Base-by-base conservation (phyloP, 2,329 filamentous ascomycete species). In the Botrytis porri region DNA sequence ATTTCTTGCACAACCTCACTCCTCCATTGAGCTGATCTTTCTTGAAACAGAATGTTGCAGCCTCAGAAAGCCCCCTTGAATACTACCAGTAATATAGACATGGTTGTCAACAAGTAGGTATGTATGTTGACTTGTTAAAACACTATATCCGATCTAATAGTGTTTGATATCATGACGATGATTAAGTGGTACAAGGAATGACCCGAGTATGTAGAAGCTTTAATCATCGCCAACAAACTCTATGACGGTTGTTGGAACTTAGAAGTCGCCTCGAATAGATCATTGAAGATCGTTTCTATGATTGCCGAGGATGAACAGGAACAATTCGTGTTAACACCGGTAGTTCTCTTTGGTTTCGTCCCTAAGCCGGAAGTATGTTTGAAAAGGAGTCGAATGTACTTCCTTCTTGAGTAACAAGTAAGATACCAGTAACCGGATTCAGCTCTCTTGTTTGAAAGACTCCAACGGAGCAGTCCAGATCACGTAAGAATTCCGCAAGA, bases 41-140 rank as follows among this genome's bases (percentile, higher is more conserved):
- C 64, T 67, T 57, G 64, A 67, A 67, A 67, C 35, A 29, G 45
- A n/a, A n/a, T 25, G 35, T 51, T 51, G 63, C 63, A 66, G 63
- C 63, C 43, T 22, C n/a, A 2, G 48, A 29, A 67, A 41, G 51
- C 32, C 48, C 64, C 25, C 35, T 16, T 41, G 35, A 57, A 67
- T 54, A 67, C 45, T 20, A 57, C 12, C 14, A 16, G 32, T 54
- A 66, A 51, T 51, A 66, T 66, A 54, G 45, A 14, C 64, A 37
- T 66, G 32, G 32, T 54, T 66, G 2, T 20, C n/a, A 4, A 25
- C 32, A 39, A 66, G 22, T 37, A 51, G 29, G 51, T 29, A 57
- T 57, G 51, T 57, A 29, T 18, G n/a, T 57, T 57, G 51, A 29
- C 51, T 57, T 57, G 18, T 48, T 32, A 35, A 25, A 3, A 35